A percentile compares a stretch with the other conserved stretches of the same genome.
Evolutionary conservation across 345 rosid genomes (phyloP).

Genomic region (Reutealis trisperma): DNA sequence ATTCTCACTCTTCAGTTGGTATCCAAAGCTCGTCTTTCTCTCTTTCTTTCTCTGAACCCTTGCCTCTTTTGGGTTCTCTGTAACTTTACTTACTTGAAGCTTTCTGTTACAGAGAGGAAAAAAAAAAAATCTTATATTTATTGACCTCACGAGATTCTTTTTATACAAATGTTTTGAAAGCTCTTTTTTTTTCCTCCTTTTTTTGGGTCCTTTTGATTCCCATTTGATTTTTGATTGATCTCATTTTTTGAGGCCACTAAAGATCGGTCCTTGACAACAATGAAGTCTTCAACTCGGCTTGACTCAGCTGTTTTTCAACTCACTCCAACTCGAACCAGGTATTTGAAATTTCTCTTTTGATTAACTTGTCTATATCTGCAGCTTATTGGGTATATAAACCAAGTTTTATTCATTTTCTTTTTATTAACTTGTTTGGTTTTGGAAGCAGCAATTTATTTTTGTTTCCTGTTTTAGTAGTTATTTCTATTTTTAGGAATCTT

Average conservation of each 20-base stretch:
- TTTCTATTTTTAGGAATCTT: not conserved
- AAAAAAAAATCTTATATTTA: not conserved
- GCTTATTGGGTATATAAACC: not conserved
- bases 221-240: constrained; percentile 8
- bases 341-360: not conserved
- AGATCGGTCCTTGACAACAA: constrained; percentile 38
- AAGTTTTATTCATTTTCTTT: not conserved
- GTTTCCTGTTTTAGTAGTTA: not conserved
- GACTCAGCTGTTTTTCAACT: constrained; percentile 92
- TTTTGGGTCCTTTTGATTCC: constrained; percentile 10
- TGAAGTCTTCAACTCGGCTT: constrained; percentile 85
- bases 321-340: constrained; percentile 99
- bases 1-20: constrained; percentile 10
- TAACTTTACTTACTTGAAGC: not conserved
- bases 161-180: not conserved
- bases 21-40: constrained; percentile 16
- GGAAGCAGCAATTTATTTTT: not conserved
- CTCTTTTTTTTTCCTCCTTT: not conserved
- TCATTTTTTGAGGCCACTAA: not conserved
- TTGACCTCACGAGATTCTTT: not conserved
- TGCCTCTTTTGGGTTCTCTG: constrained; percentile 2
- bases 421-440: not conserved
- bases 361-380: not conserved
- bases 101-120: not conserved
- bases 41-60: not conserved